phyloP scores from a whole-genome alignment of 805 yeast genomes.

The Sungouiella thailandica region DNA sequence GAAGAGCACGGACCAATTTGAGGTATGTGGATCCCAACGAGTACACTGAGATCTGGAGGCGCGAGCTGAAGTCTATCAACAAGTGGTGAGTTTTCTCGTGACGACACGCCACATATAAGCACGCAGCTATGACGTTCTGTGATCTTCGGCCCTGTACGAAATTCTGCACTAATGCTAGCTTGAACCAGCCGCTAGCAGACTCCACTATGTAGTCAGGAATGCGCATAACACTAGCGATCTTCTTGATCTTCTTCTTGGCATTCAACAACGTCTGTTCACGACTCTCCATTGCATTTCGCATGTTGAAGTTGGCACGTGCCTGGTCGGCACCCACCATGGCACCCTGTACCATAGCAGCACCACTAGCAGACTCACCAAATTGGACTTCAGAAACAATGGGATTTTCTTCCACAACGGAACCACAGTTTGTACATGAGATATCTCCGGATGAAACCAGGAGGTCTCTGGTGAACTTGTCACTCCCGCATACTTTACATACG shows the following conservation, averaged over 20 bases:
- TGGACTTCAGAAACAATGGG: conserved; percentile 95
- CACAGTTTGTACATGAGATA: conserved; percentile 77
- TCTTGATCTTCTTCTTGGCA: conserved; percentile 73
- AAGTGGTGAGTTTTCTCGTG: conserved; percentile 87
- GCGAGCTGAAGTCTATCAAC: conserved; percentile 91
- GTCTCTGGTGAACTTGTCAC: conserved; percentile 12
- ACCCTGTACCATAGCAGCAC: conserved; percentile 96
- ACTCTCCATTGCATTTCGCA: conserved; percentile 72
- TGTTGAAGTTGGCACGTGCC: conserved; percentile 60
- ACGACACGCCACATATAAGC: conserved; percentile 92
- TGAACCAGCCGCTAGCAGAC: conserved; percentile 86
- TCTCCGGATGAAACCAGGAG: conserved; percentile 47
- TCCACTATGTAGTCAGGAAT: conserved; percentile 85
- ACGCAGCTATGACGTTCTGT: conserved; percentile 92
- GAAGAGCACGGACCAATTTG: conserved; percentile 83
- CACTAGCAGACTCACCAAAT: conserved; percentile 85
- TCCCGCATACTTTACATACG: conserved; percentile 9
- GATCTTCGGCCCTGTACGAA: conserved; percentile 97
- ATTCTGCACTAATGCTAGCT: conserved; percentile 76
- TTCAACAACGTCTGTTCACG: conserved; percentile 85
- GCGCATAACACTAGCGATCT: conserved; percentile 70
- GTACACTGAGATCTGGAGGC: conserved; percentile 85
- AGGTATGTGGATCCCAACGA: conserved; percentile 94
- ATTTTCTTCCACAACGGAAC: conserved; percentile 82
- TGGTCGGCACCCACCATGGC: conserved; percentile 89